Conservation (phyloP, 2,329 filamentous ascomycete genomes). For the Stenocarpella maydis region DNA sequence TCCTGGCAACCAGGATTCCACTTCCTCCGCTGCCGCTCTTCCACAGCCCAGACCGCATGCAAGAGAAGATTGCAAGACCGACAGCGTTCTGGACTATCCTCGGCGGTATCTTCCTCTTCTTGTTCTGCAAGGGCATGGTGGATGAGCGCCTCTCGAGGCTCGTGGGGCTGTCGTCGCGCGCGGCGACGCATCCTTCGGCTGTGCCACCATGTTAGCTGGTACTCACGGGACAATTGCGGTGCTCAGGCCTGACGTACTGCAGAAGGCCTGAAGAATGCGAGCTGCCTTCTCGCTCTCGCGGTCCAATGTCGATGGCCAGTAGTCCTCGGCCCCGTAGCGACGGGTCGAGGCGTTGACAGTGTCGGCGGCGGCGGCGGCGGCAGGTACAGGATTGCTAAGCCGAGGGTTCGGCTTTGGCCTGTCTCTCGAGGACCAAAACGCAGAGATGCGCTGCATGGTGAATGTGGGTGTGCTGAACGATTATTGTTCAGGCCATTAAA, state of each 20-base stretch:
- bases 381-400: background rate
- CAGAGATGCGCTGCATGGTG: slow-evolving; percentile 57
- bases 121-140: slow-evolving; percentile 50
- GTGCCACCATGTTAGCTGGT: slow-evolving; percentile 12
- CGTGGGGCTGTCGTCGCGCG: slow-evolving; percentile 20
- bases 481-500: slow-evolving; percentile 34
- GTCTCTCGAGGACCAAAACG: slow-evolving; percentile 53
- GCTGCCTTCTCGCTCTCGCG: slow-evolving; percentile 92
- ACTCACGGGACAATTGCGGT: background rate
- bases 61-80: slow-evolving; percentile 92
- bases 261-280: slow-evolving; percentile 88
- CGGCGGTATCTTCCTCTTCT: slow-evolving; percentile 82
- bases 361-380: background rate
- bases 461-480: slow-evolving; percentile 17
- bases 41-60: slow-evolving; percentile 93
- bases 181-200: slow-evolving; percentile 33
- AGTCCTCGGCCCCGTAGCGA: slow-evolving; percentile 42
- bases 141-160: slow-evolving; percentile 30
- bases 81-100: slow-evolving; percentile 89
- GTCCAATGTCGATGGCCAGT: slow-evolving; percentile 72
- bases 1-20: slow-evolving; percentile 83
- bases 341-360: slow-evolving; percentile 39
- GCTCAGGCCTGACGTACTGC: slow-evolving; percentile 64
- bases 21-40: slow-evolving; percentile 90
- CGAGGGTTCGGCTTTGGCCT: slow-evolving; percentile 37